A percentile compares a stretch with the other conserved stretches of the same genome.
Evolutionary conservation across 2,329 filamentous ascomycete species (phyloP).

Genomic region (Byssoonygena ceratinophila): DNA sequence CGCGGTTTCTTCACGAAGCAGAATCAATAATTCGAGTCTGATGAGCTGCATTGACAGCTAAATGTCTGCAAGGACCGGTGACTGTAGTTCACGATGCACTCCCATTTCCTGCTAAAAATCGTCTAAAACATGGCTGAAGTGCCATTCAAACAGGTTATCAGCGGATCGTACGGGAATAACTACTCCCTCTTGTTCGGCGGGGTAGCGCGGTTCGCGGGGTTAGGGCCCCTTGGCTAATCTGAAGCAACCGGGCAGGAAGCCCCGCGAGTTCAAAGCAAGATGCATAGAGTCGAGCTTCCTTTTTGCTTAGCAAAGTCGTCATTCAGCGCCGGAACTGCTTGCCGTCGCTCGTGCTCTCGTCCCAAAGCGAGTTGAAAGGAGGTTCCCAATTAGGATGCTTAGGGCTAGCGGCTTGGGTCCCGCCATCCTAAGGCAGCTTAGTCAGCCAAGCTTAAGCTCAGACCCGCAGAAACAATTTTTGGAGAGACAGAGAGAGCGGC

Average conservation of each 20-base stretch:
- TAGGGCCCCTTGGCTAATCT: background rate
- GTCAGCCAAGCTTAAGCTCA: constrained; percentile 4
- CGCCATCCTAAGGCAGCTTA: background rate
- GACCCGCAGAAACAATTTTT: constrained; percentile 11
- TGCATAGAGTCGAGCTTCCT: too few species aligned
- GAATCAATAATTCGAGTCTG: background rate
- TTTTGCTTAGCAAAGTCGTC: background rate
- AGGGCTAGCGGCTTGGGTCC: background rate
- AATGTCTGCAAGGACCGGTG: too few species aligned
- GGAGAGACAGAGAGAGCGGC: background rate
- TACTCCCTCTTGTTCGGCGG: background rate
- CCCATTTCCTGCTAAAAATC: background rate
- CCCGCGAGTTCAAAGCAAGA: too few species aligned
- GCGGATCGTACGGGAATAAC: background rate
- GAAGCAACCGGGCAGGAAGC: too few species aligned
- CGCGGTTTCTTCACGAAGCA: too few species aligned
- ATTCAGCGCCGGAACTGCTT: background rate
- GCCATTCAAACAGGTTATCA: background rate
- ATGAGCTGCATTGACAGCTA: background rate
- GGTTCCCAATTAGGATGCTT: background rate
- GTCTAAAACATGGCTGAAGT: background rate
- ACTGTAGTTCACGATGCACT: background rate
- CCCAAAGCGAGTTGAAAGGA: background rate
- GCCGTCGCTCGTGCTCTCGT: background rate
- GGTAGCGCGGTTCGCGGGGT: too few species aligned